phyloP scores from a whole-genome alignment of 73 alveolate species.

The Paramecium pentaurelia region DNA sequence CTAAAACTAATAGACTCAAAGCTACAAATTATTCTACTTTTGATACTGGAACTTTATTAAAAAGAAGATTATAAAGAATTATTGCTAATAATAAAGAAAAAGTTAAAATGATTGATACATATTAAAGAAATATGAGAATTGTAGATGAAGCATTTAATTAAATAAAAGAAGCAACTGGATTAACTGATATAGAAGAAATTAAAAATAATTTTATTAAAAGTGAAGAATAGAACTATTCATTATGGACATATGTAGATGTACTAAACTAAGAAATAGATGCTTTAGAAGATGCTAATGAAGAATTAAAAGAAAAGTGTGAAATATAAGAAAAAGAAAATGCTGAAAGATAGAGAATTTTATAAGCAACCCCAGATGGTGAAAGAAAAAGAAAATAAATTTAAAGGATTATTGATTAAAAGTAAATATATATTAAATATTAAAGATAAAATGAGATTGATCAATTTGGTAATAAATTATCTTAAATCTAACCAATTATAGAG shows the following conservation, averaged over 20 bases:
- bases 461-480: not conserved
- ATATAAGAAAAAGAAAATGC: slow-evolving; percentile 47
- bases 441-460: slow-evolving; percentile 28
- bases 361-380: slow-evolving; percentile 59
- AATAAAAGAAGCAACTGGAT: slow-evolving; percentile 62
- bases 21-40: slow-evolving; percentile 16
- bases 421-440: not conserved
- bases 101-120: slow-evolving; percentile 53
- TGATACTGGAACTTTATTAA: slow-evolving; percentile 49
- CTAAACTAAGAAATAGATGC: slow-evolving; percentile 49
- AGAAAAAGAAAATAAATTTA: slow-evolving; percentile 32
- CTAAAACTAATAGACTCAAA: slow-evolving; percentile 5
- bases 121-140: slow-evolving; percentile 59
- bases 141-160: slow-evolving; percentile 59
- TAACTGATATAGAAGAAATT: slow-evolving; percentile 57
- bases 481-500: slow-evolving; percentile 37
- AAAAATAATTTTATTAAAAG: slow-evolving; percentile 49
- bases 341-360: slow-evolving; percentile 48
- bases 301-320: slow-evolving; percentile 11
- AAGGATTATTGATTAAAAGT: slow-evolving; percentile 33
- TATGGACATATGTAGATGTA: slow-evolving; percentile 61
- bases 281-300: slow-evolving; percentile 49
- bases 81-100: slow-evolving; percentile 57
- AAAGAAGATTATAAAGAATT: slow-evolving; percentile 57
- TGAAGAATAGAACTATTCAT: slow-evolving; percentile 58